phyloP scores from a whole-genome alignment of 164 flowering plant genomes.

The Tetrastigma voinierianum region DNA sequence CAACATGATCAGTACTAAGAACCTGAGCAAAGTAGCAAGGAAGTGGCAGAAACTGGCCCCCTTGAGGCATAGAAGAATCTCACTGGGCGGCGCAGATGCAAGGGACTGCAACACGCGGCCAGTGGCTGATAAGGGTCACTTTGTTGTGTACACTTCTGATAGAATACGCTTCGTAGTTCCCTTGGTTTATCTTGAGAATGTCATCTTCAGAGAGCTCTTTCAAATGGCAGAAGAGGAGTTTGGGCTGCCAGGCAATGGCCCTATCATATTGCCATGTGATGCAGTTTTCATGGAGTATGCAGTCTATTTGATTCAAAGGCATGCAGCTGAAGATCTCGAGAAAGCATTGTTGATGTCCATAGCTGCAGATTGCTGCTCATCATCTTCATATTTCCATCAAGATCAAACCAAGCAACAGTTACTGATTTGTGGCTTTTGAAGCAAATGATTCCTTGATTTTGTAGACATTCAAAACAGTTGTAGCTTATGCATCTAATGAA shows the following conservation, averaged over 20 bases:
- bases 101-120: background rate
- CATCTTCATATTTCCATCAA: background rate
- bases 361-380: background rate
- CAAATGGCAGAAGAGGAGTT: constrained; percentile 14
- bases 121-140: constrained; percentile 11
- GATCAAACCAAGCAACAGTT: background rate
- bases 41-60: background rate
- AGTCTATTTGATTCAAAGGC: background rate
- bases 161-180: constrained; percentile 3
- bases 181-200: background rate
- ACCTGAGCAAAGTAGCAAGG: background rate
- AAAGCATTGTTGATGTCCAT: background rate
- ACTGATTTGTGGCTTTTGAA: background rate
- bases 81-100: too few species aligned
- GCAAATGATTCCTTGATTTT: too few species aligned
- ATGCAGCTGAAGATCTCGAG: background rate
- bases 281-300: constrained; percentile 11
- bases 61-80: background rate
- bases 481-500: too few species aligned
- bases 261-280: constrained; percentile 11
- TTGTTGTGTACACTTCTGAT: constrained; percentile 9
- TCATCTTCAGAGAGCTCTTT: constrained; percentile 11
- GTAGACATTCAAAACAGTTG: too few species aligned
- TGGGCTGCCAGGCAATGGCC: constrained; percentile 11
- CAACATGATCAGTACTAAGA: constrained; percentile 4